Percentiles rank a stretch among this genome's conserved stretches.
Evolutionary conservation across 495 filamentous ascomycete species (phyloP).

Genomic region (Aspergillus biplanus): DNA sequence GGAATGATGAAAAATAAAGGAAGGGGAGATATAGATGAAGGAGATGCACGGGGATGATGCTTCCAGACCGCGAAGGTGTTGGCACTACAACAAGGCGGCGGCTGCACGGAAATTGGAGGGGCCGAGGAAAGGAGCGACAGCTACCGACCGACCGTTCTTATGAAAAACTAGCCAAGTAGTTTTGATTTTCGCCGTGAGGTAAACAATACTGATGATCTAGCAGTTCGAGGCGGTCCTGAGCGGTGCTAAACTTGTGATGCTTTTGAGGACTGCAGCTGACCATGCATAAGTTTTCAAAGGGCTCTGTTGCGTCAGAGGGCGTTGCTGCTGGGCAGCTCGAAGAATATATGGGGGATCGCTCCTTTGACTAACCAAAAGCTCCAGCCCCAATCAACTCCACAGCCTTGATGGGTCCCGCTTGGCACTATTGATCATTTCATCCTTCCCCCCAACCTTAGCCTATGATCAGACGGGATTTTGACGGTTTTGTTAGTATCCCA

Average conservation of each 20-base stretch:
- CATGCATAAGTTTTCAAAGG: background rate
- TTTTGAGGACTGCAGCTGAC: background rate
- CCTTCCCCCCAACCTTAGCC: background rate
- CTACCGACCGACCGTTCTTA: background rate
- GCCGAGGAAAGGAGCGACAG: background rate
- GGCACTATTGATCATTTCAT: background rate
- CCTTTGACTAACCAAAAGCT: background rate
- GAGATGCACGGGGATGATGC: background rate
- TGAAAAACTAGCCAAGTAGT: background rate
- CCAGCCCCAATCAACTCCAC: background rate
- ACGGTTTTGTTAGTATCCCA: background rate
- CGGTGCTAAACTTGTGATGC: no score
- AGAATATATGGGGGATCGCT: background rate
- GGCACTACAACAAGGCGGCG: background rate
- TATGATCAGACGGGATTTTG: background rate
- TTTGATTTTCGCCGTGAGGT: background rate
- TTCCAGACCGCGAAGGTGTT: background rate
- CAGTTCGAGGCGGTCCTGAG: background rate
- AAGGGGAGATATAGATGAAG: background rate
- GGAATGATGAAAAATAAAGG: background rate
- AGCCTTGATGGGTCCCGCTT: background rate
- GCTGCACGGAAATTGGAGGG: background rate
- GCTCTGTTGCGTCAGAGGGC: background rate
- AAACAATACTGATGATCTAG: background rate
- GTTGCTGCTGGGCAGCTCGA: background rate